Evolutionary conservation across 2,329 filamentous ascomycete species (phyloP), one percentile per base, ranked within the genome.

Genomic region (Colletotrichum phormii): DNA sequence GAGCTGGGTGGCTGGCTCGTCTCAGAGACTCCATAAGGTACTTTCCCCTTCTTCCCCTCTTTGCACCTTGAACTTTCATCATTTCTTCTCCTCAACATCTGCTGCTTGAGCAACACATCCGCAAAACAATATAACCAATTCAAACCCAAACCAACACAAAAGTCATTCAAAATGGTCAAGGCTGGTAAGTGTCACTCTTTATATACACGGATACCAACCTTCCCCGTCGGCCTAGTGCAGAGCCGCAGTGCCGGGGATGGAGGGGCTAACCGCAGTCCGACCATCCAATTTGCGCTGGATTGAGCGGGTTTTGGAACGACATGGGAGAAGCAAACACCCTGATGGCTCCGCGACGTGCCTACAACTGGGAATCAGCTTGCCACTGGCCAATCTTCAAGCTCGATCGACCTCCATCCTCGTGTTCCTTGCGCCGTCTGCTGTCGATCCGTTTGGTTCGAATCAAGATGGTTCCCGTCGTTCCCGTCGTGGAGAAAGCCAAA

Each of bases 91-190:
- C 53, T 57, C 67, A 65, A 61, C 64, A 61, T 71, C 61, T 31
- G 33, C 49, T 49, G 54, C 53, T 53, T 67, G 63, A 63, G 18
- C 57, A 72, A 51, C 67, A 57, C 49, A 37, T 24, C 60, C 37
- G 51, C 57, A 7, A 54, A 46, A 35, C 63, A 65, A 68, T 72
- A 69, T 22, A 67, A 64, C 51, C 53, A 53, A 62, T 61, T 71
- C 68, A 61, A 75, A 71, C 74, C 74, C 72, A 74, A 73, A 78
- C 78, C 71, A 81, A 79, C 42, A 80, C 77, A 81, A 85, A 53
- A 87, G 78, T 86, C 87, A 86, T n/a, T 87, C 93, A 98, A 92
- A 92, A 98, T 98, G 95, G 95, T 98, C 89, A 98, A 98, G 91
- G 95, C 96, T 88, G 94, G 95, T 97, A 91, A 82, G 93, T 90